phyloP scores from a whole-genome alignment of 106 monocot species.

The Dendrobium nobile region DNA sequence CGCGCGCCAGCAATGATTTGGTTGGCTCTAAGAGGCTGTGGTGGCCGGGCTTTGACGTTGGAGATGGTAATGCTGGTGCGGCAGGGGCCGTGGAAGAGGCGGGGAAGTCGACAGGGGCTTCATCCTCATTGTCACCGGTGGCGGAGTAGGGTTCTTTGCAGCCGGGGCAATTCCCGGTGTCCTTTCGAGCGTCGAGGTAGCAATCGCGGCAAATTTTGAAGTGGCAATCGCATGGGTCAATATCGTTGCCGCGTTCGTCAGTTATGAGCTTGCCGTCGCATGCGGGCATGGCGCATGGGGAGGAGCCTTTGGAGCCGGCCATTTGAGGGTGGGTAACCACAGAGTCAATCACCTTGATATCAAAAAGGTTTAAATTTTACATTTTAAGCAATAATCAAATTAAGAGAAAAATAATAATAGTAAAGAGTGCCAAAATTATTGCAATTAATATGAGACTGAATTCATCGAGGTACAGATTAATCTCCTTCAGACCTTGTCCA shows the following conservation, averaged over 20 bases:
- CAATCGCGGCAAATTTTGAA: constrained; percentile 38
- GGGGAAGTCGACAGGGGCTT: constrained; percentile 5
- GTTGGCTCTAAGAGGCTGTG: constrained; percentile 26
- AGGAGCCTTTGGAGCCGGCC: constrained; percentile 34
- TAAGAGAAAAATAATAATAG: no score
- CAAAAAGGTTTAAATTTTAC: no score
- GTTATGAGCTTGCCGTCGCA: constrained; percentile 32
- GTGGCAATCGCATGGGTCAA: constrained; percentile 31
- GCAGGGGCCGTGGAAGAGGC: not conserved
- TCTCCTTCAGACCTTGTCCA: constrained; percentile 21
- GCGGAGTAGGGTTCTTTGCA: constrained; percentile 32
- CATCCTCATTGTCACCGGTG: constrained; percentile 19
- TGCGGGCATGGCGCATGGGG: constrained; percentile 22
- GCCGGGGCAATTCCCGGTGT: constrained; percentile 26
- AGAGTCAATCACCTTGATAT: constrained; percentile 22
- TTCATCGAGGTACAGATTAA: no score
- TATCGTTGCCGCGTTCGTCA: constrained; percentile 35
- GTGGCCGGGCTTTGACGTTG: not conserved
- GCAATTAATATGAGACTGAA: no score
- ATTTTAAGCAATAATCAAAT: no score
- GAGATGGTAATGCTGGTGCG: constrained; percentile 21
- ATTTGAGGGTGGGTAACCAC: constrained; percentile 38
- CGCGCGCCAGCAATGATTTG: constrained; percentile 39
- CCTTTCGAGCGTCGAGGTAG: constrained; percentile 29
- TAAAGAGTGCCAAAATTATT: no score